phyloP scores from a whole-genome alignment of 139 green algal species.

The Auxenochlorella pyrenoidosa region DNA sequence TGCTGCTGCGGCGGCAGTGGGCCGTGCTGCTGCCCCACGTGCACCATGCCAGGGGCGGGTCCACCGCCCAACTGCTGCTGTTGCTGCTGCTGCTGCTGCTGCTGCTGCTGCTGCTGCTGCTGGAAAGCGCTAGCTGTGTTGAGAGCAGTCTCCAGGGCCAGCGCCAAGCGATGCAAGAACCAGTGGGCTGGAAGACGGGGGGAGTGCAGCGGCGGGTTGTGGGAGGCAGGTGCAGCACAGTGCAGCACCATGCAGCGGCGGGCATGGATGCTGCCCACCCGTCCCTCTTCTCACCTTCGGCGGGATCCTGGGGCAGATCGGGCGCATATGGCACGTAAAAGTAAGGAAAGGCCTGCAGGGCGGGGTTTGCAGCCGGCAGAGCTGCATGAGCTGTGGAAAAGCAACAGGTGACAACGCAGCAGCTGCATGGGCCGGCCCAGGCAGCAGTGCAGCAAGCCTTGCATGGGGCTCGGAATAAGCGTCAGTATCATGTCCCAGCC shows the following conservation, averaged over 20 bases:
- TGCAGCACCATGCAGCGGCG: neutral
- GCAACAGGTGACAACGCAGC: neutral
- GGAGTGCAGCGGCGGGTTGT: neutral
- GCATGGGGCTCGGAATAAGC: neutral
- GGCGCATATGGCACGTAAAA: constrained; percentile 93
- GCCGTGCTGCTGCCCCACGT: too few species aligned
- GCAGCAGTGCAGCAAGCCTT: neutral
- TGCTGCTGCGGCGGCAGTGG: constrained; percentile 13
- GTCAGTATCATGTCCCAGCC: neutral
- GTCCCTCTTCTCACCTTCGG: constrained; percentile 55
- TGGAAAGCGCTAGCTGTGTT: neutral
- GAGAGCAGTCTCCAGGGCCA: constrained; percentile 18
- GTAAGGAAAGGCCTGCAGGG: constrained; percentile 88
- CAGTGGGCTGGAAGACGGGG: neutral
- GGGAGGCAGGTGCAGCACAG: neutral
- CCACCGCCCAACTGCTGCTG: constrained; percentile 16
- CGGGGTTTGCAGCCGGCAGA: neutral
- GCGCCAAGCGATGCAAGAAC: constrained; percentile 18
- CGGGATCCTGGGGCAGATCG: constrained; percentile 72
- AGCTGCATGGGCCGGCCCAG: neutral
- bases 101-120: constrained; percentile 14
- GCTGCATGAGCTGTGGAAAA: neutral
- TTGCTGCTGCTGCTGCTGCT: too few species aligned
- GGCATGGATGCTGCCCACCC: neutral
- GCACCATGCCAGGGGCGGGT: too few species aligned